Evolutionary conservation across 306 rosid genomes (phyloP), one percentile per base, ranked within the genome.

Genomic region (Nissolia schottii): DNA sequence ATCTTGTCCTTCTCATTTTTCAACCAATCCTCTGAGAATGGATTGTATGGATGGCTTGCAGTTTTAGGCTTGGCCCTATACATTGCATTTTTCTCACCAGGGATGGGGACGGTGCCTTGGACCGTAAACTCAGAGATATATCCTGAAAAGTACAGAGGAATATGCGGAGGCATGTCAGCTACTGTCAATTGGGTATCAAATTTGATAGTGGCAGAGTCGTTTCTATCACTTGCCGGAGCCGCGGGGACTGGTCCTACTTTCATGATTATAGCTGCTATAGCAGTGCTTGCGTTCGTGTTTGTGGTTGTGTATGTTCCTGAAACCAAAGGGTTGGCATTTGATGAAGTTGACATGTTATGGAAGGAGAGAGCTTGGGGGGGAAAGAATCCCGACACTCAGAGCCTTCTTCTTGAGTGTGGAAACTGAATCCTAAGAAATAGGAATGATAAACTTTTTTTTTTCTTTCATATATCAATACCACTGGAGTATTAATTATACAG

Each of bases 31-130:
- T 83, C 91, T 57, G 70, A 78, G 40, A 62, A 41, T 72, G 85
- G 24, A 18, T 23, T 81, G 15, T 74, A 81, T 66, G 97, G 97
- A 41, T 87, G 94, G 93, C 27, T 90, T 56, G 97, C 97, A 40
- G 62, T 93, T 50, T 1, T 70, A 32, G 98, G 98, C 15, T 74
- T 93, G 79, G 90, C 83, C 16, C 79, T 90, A 20, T 93, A 93
- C 59, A 90, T 90, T 37, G 80, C 73, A 9, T 90, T 78, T 77
- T 93, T 93, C 82, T 55, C 98, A 1, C 98, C 98, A 0, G 98
- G 98, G 50, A 93, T 93, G 98, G 98, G 98, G 14, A 78, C 90
- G 0, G 98, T 93, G 64, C 98, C 98, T 2, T 93, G 98, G 98
- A 89, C 97, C 0, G 88, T 93, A 14, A 93, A 90, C 85, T 93